These are phyloP conservation scores for Schwanniomyces sp. DNA, from an alignment of 805 yeast genomes.

Conservation along the genomic window DNA sequence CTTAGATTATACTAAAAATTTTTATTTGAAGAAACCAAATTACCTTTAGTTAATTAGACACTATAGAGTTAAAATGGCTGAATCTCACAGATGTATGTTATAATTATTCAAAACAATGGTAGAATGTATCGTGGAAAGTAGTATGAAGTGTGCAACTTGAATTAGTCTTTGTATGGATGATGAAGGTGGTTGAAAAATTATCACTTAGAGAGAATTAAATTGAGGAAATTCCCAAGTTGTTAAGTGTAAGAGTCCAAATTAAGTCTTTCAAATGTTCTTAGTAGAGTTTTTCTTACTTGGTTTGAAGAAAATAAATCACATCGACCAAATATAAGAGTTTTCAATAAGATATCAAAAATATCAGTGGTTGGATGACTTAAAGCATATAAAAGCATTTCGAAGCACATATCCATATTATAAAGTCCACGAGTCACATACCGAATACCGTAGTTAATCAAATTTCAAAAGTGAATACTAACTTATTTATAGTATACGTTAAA, in stretches of 20 bases:
- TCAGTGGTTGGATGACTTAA: neutral
- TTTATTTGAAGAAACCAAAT: slow-evolving; percentile 5
- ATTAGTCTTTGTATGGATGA: neutral
- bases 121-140: neutral
- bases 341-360: neutral
- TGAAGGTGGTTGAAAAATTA: neutral
- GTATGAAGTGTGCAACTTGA: neutral
- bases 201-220: neutral
- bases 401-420: neutral
- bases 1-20: slow-evolving; percentile 7
- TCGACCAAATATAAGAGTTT: neutral
- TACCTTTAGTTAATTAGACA: slow-evolving; percentile 5
- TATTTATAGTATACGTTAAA: slow-evolving; percentile 89
- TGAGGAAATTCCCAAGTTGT: neutral
- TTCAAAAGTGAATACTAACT: slow-evolving; percentile 28
- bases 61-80: slow-evolving; percentile 67
- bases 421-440: neutral
- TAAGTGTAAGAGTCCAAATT: neutral
- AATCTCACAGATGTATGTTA: slow-evolving; percentile 95
- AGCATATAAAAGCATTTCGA: neutral
- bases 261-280: neutral
- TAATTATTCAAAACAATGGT: neutral
- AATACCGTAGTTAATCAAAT: neutral
- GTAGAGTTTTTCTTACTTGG: neutral
- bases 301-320: neutral